phyloP scores from a whole-genome alignment of 805 yeast genomes.

The Jamesozyma lodderae region DNA sequence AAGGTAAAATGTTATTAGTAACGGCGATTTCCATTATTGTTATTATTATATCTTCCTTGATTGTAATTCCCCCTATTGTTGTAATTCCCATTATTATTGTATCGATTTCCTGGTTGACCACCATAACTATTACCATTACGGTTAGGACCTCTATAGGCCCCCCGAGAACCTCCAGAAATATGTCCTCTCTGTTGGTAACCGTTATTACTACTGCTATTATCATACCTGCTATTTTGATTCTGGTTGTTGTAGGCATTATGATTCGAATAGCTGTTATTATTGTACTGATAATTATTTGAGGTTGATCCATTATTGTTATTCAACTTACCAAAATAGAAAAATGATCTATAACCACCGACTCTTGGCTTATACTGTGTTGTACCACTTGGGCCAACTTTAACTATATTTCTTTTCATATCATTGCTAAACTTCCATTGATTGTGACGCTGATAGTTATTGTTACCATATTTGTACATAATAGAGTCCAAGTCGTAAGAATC shows the following conservation, averaged over 20 bases:
- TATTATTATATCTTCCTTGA: slow-evolving; percentile 12
- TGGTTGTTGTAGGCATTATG: slow-evolving; percentile 4
- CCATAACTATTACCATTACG: slow-evolving; percentile 8
- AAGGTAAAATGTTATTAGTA: too few relatives aligned
- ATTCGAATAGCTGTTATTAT: slow-evolving; percentile 5
- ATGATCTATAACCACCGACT: slow-evolving; percentile 44
- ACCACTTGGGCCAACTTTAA: slow-evolving; percentile 42
- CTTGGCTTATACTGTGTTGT: slow-evolving; percentile 38
- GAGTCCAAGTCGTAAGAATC: slow-evolving; percentile 61
- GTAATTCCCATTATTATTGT: slow-evolving; percentile 10
- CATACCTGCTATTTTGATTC: slow-evolving; percentile 1
- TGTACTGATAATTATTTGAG: slow-evolving; percentile 4
- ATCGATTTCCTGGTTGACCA: background rate
- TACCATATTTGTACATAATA: slow-evolving; percentile 40
- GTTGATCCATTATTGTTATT: slow-evolving; percentile 14
- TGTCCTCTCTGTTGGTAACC: background rate
- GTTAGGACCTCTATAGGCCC: slow-evolving; percentile 1
- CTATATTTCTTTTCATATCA: slow-evolving; percentile 34
- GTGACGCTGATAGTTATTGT: slow-evolving; percentile 23
- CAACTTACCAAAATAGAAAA: slow-evolving; percentile 29
- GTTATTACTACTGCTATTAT: slow-evolving; percentile 1
- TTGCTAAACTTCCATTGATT: slow-evolving; percentile 24
- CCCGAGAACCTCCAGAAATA: slow-evolving; percentile 7
- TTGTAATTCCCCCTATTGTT: background rate
- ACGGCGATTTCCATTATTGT: slow-evolving; percentile 7